A percentile compares a stretch with the other conserved stretches of the same genome.
Evolutionary conservation across 1,284 basidiomycete species (phyloP).

Genomic region (Ganoderma boninense): DNA sequence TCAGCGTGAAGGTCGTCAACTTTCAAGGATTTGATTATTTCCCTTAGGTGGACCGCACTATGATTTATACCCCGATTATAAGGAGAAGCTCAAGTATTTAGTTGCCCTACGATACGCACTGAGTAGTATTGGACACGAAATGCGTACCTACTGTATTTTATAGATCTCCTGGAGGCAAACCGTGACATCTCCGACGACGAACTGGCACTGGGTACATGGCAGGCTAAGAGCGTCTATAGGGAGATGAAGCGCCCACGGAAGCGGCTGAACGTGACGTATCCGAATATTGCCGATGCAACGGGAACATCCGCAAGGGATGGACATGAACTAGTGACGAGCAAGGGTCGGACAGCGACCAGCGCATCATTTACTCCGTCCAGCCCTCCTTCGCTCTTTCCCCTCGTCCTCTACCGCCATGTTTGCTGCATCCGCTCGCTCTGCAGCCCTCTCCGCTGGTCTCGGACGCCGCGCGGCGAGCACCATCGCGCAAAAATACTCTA

Average conservation of each 20-base stretch:
- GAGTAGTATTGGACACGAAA: too few species aligned
- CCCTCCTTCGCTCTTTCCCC: constrained; percentile 11
- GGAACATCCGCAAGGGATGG: constrained; percentile 32
- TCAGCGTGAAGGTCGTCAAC: constrained; percentile 8
- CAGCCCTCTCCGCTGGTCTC: constrained; percentile 52
- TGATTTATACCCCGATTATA: neutral
- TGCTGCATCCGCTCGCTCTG: constrained; percentile 55
- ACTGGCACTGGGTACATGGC: too few species aligned
- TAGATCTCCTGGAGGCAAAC: too few species aligned
- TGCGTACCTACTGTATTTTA: too few species aligned
- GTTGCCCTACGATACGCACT: too few species aligned
- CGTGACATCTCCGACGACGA: too few species aligned
- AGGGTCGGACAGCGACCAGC: constrained; percentile 25
- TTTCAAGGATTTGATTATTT: constrained; percentile 23
- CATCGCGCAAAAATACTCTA: constrained; percentile 92
- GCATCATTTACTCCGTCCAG: constrained; percentile 14
- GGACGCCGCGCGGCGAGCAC: constrained; percentile 75
- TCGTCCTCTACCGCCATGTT: constrained; percentile 41
- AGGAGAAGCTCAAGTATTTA: neutral
- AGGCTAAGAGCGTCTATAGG: too few species aligned
- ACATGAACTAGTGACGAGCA: constrained; percentile 32
- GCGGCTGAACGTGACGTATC: neutral
- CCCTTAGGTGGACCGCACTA: constrained; percentile 1
- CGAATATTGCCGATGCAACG: constrained; percentile 26
- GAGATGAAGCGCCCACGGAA: too few species aligned